Evolutionary conservation across 495 filamentous ascomycete genomes (phyloP), one percentile per base, ranked within the genome.

Genomic region (Penicillium steckii): DNA sequence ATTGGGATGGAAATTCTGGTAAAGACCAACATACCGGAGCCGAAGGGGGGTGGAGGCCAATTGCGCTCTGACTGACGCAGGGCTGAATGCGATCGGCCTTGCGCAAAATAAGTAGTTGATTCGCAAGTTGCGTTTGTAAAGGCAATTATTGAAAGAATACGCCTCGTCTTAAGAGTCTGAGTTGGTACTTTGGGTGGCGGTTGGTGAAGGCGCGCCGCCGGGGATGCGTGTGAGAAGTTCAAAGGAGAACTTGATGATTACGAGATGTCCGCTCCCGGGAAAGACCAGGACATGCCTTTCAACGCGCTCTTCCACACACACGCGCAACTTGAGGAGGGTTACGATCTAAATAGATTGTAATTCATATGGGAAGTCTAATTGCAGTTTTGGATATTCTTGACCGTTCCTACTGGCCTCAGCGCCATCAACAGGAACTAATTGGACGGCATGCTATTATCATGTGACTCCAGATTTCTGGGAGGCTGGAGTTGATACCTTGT

Each of bases 211-310:
- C 58, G 58, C 46, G 52, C 41, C 38, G 38, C 38, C 38, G 38
- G 38, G 50, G 50, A 50, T 51, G 38, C 38, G 50, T 53, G 50
- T 26, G 50, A 54, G 53, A 57, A 61, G 53, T 57, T 53, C 50
- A 50, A 54, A 57, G 50, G 53, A 52, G 50, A 51, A 42, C 37
- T 13, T 29, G 52, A n/a, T n/a, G 50, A 57, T 61, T 61, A 57
- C 58, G 54, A 57, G 50, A 57, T 60, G 52, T 60, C 58, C 58
- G 58, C 53, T 51, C 54, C 53, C 54, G 53, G 43, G 48, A 49
- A 53, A 43, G 50, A 47, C 42, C 50, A 51, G 50, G 53, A 22
- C 32, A 43, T 35, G 30, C 47, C 46, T n/a, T n/a, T 50, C 50
- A 43, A 29, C 44, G 53, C 50, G 44, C 44, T 41, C 46, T 47